Base-by-base conservation (phyloP, 345 rosid species). In the Hibiscus trionum region DNA sequence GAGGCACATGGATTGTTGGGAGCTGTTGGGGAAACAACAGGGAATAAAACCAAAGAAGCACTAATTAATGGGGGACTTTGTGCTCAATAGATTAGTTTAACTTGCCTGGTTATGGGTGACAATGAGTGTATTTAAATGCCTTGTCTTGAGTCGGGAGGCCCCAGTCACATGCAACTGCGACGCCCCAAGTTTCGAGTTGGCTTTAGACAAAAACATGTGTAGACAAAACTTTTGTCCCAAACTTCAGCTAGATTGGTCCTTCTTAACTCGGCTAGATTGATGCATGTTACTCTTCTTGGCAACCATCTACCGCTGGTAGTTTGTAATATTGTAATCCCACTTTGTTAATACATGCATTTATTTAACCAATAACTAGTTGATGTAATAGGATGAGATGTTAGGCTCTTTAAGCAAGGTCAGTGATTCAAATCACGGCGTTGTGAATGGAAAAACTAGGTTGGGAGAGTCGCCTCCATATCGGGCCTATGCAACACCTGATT, bases 1-100 rank as follows among this genome's bases (percentile, higher is more conserved):
- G n/a, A 71, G 63, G 85, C 93, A 86, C 93, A 83, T 88, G 93
- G 77, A 76, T 73, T 83, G 92, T 77, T 81, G 77, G 79, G 64
- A 60, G 71, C 56, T 66, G 76, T 47, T 9, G 72, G 31, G 24
- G 46, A 27, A 74, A 70, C 21, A 63, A 17, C 11, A 33, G 7
- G 33, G 11, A 55, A 26, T 29, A 74, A 68, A 74, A 67, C 46
- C 24, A 71, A 42, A 60, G 59, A 47, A 60, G 3, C 59, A 19
- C 1, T 19, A 19, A 55, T 55, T 55, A 55, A 19, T 55, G 59
- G 59, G 27, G 59, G 42, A 1, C 42, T 37, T 37, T 37, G 42
- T 6, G 42, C 42, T 37, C 42, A 37, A 37, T 6, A 37, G 42
- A 37, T 37, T 37, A 77, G 68, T 76, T 31, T 52, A 62, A 21